A percentile compares a stretch with the other conserved stretches of the same genome.
phyloP scores from a whole-genome alignment of 2,329 filamentous ascomycete genomes.

The Fusarium papillatum region DNA sequence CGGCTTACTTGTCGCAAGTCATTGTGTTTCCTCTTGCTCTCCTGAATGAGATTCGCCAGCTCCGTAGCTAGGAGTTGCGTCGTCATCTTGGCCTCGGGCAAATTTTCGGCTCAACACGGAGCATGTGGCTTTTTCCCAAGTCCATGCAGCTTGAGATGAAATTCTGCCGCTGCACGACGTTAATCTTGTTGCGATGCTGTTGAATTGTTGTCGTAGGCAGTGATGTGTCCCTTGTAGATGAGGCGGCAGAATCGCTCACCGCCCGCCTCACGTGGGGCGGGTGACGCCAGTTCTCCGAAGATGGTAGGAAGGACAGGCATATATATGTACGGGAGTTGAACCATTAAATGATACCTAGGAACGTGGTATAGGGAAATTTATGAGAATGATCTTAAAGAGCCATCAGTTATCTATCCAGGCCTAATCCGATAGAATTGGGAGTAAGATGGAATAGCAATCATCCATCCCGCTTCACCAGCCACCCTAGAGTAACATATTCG shows the following conservation, averaged over 20 bases:
- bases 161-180: slow-evolving; percentile 31
- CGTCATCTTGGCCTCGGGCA: slow-evolving; percentile 75
- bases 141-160: slow-evolving; percentile 44
- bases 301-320: not conserved
- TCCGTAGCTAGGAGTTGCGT: slow-evolving; percentile 90
- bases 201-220: slow-evolving; percentile 35
- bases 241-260: slow-evolving; percentile 47
- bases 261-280: slow-evolving; percentile 43
- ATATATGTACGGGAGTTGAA: not conserved
- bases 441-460: not conserved
- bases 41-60: slow-evolving; percentile 91
- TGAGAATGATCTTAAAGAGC: not conserved
- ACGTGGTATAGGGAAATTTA: not conserved
- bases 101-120: slow-evolving; percentile 41
- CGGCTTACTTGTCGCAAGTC: slow-evolving; percentile 83
- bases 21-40: slow-evolving; percentile 94
- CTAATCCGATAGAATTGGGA: no score
- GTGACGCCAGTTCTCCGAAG: not conserved
- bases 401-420: not conserved
- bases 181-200: slow-evolving; percentile 27
- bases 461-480: not conserved
- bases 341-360: not conserved
- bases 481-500: not conserved
- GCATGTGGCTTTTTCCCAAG: slow-evolving; percentile 33
- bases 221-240: slow-evolving; percentile 48